phyloP scores from a whole-genome alignment of 768 basidiomycete species.

The Boletus subparvulus region DNA sequence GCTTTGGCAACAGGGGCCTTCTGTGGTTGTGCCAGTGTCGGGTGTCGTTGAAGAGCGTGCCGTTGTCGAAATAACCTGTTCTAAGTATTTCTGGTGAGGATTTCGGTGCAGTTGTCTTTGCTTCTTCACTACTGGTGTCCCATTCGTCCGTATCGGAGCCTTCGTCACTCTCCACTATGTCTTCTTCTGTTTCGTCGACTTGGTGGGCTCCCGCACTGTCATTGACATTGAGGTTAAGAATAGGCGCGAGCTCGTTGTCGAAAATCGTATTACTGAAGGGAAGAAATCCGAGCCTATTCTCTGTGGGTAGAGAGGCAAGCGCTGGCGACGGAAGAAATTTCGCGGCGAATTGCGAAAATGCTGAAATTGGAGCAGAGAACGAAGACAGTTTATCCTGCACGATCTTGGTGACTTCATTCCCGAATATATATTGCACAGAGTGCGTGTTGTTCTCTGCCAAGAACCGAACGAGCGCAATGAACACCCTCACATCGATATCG shows the following conservation, averaged over 20 bases:
- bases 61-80: conserved; percentile 39
- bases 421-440: conserved; percentile 30
- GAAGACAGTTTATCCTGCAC: conserved; percentile 23
- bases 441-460: conserved; percentile 24
- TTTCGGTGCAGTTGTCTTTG: background rate
- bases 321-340: conserved; percentile 19
- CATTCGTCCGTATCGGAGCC: conserved; percentile 20
- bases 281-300: conserved; percentile 26
- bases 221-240: conserved; percentile 23
- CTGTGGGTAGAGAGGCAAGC: background rate
- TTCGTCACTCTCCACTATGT: conserved; percentile 15
- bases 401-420: conserved; percentile 22
- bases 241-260: conserved; percentile 38
- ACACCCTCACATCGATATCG: conserved; percentile 58
- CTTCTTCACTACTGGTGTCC: conserved; percentile 21
- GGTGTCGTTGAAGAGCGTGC: conserved; percentile 46
- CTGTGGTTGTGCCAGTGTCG: conserved; percentile 60
- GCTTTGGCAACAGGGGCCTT: conserved; percentile 50
- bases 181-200: conserved; percentile 7
- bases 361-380: conserved; percentile 15
- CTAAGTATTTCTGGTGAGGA: background rate
- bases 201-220: conserved; percentile 4
- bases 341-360: conserved; percentile 19
- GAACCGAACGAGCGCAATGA: conserved; percentile 43
- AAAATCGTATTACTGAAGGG: conserved; percentile 45